A percentile compares a stretch with the other conserved stretches of the same genome.
phyloP scores from a whole-genome alignment of 1,284 basidiomycete species.

The Schizophyllum commune region DNA sequence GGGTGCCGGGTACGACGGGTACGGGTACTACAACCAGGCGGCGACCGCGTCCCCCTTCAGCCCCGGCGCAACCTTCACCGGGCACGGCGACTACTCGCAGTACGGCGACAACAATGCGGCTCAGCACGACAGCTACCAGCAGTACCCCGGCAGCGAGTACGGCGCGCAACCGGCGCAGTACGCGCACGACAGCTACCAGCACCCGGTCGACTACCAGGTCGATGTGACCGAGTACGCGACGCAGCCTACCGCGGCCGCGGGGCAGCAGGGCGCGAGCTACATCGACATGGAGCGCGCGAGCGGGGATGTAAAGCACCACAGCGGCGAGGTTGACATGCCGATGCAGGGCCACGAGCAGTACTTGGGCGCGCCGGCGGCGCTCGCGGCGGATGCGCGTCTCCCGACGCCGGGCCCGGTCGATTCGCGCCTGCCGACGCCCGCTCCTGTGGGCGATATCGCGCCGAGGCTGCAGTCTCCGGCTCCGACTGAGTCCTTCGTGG shows the following conservation, averaged over 20 bases:
- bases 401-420: not conserved
- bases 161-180: not conserved
- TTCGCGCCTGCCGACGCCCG: not conserved
- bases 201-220: not conserved
- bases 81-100: not conserved
- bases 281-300: not conserved
- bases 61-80: not conserved
- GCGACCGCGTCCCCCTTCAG: not conserved
- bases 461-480: not conserved
- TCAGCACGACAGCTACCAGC: not conserved
- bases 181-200: not conserved
- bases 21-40: not conserved
- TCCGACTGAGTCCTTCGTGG: slow-evolving; percentile 1
- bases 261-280: not conserved
- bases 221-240: not conserved
- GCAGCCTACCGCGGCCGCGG: not conserved
- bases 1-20: not conserved
- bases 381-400: not conserved
- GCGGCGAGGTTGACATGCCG: no score
- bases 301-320: no score
- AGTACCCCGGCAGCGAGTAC: not conserved
- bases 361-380: not conserved
- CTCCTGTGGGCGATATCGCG: not conserved
- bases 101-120: not conserved
- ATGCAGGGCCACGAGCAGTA: not conserved